These are phyloP conservation scores for Senna tora DNA, from an alignment of 306 rosid species.

Conservation along the genomic window DNA sequence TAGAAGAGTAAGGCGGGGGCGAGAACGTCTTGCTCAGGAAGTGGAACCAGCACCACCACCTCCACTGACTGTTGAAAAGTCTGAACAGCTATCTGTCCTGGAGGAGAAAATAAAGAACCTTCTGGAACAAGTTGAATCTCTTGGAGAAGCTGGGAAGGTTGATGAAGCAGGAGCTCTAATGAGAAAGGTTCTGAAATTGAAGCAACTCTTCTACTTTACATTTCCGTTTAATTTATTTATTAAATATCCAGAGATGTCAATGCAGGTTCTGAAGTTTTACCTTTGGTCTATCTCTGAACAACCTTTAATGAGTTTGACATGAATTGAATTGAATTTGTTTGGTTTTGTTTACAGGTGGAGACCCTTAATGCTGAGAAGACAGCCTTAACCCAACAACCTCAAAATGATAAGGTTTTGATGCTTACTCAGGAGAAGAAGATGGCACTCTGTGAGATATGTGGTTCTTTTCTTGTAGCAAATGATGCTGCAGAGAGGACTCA, in stretches of 20 bases:
- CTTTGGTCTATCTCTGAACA: background rate
- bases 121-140: conserved; percentile 93
- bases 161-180: conserved; percentile 99
- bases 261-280: background rate
- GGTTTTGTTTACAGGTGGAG: conserved; percentile 68
- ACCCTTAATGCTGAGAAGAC: conserved; percentile 86
- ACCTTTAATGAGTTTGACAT: conserved; percentile 8
- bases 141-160: conserved; percentile 99
- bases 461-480: conserved; percentile 97
- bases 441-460: conserved; percentile 98
- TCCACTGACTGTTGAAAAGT: conserved; percentile 81
- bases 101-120: conserved; percentile 98
- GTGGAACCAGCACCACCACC: conserved; percentile 90
- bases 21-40: conserved; percentile 97
- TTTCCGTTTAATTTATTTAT: conserved; percentile 2
- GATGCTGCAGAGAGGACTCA: conserved; percentile 99
- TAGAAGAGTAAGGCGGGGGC: conserved; percentile 95
- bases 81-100: conserved; percentile 81
- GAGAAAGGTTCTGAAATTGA: conserved; percentile 76
- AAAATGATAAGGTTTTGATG: conserved; percentile 72
- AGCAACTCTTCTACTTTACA: conserved; percentile 22
- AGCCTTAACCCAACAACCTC: conserved; percentile 73
- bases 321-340: conserved; percentile 25
- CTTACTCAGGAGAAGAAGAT: conserved; percentile 95
- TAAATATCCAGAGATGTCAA: background rate